These are phyloP conservation scores for Fagopyrum esculentum DNA, from an alignment of 148 eudicot species.

Conservation along the genomic window DNA sequence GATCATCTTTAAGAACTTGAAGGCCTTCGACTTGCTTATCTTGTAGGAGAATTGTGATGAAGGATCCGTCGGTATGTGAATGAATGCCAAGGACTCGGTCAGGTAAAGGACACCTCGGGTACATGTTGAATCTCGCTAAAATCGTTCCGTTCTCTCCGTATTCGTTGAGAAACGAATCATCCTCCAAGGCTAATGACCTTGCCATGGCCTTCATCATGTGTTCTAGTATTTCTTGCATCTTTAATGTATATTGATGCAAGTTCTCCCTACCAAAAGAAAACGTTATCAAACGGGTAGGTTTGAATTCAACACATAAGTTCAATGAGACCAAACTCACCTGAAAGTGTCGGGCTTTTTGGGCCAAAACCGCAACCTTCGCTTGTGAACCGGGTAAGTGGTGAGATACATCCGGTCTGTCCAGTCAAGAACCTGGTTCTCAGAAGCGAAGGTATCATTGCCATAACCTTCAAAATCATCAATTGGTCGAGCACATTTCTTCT, in stretches of 20 bases:
- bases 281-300: too few species aligned
- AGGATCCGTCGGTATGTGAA: constrained; percentile 35
- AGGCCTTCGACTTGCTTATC: constrained; percentile 45
- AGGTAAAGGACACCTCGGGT: constrained; percentile 38
- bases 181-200: constrained; percentile 23
- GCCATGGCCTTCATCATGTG: constrained; percentile 28
- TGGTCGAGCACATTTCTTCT: constrained; percentile 30
- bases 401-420: constrained; percentile 64
- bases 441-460: constrained; percentile 40
- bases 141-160: constrained; percentile 23
- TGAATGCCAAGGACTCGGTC: constrained; percentile 32
- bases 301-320: too few species aligned
- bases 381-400: constrained; percentile 28
- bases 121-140: constrained; percentile 31
- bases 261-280: background rate
- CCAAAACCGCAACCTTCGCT: constrained; percentile 44
- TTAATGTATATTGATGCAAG: constrained; percentile 22
- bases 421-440: constrained; percentile 40
- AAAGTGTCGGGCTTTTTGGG: constrained; percentile 28
- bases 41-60: constrained; percentile 30
- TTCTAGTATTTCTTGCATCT: constrained; percentile 15
- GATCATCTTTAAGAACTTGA: constrained; percentile 33
- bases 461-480: constrained; percentile 46
- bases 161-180: constrained; percentile 26
- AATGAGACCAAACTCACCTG: constrained; percentile 12